Base-by-base conservation (phyloP, 768 basidiomycete genomes). In the Leccinum subgranulosum region DNA sequence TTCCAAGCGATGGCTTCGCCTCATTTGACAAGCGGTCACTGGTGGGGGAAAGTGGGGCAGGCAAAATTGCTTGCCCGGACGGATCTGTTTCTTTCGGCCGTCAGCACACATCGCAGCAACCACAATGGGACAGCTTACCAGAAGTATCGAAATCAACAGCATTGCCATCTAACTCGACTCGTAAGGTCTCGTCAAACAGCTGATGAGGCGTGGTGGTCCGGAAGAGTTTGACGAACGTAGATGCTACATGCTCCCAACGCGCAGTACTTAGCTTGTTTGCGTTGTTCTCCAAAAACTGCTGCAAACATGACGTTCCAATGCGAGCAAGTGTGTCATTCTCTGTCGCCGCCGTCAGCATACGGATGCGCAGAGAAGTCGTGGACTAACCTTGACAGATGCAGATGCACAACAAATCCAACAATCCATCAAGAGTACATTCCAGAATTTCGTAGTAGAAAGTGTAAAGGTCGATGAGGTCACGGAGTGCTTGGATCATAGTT, bases 251-350 rank as follows among this genome's bases (percentile, higher is more conserved):
- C 71, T 96, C 94, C 97, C 97, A 99, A 55, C 87, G 87, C 17
- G 82, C 76, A 0, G 89, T 73, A 64, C 86, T 91, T 31, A 99
- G 81, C 72, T 94, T 98, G 57, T 79, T 78, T 47, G 96, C 90
- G 63, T 98, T 99, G 66, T 81, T 91, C 72, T 99, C 97, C 51
- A 99, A 75, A 19, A 98, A 82, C 67, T 98, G 96, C 73, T 98
- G 97, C 57, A 99, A 76, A 73, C 97, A 99, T 1, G 97, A 94
- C 3, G 97, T 98, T 8, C 97, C 97, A 58, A 99, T 98, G 50
- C 95, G 87, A 7, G 97, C 95, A 45, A 98, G 81, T 2, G 96
- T 98, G 67, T 98, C 97, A 66, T 98, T 98, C 76, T 99, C 97
- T 99, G 70, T 23, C 23, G 17, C 8, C 15, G 10, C 21, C 9